A percentile compares a stretch with the other conserved stretches of the same genome.
These are phyloP conservation scores for Carex scoparia DNA, from an alignment of 176 grass and related monocot species.

Conservation along the genomic window DNA sequence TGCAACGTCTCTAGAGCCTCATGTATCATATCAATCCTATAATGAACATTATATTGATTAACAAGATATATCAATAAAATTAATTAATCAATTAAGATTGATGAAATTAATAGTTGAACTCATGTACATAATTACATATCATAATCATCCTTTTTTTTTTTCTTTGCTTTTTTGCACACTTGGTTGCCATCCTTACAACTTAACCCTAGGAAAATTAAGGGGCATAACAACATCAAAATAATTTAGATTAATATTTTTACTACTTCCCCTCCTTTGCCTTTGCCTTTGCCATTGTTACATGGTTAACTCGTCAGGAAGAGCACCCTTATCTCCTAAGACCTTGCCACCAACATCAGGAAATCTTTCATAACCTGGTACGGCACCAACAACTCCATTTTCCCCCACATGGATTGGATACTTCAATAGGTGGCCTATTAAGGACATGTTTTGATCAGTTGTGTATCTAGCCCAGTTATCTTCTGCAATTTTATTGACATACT, in stretches of 20 bases:
- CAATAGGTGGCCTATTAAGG: constrained; percentile 31
- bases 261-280: neutral
- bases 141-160: no score
- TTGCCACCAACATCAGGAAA: constrained; percentile 43
- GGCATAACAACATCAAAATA: neutral
- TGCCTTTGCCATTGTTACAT: constrained; percentile 3
- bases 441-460: neutral
- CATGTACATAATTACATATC: no score
- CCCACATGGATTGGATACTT: constrained; percentile 34
- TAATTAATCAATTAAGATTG: no score
- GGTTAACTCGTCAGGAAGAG: constrained; percentile 33
- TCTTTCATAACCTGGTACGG: constrained; percentile 10
- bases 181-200: neutral
- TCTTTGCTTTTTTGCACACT: neutral
- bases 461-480: constrained; percentile 31
- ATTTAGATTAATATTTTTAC: neutral
- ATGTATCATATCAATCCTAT: no score
- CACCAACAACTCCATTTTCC: constrained; percentile 21
- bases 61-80: no score
- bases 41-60: no score
- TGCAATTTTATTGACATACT: constrained; percentile 33
- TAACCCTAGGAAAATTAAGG: neutral
- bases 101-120: no score
- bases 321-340: constrained; percentile 23
- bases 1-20: no score